Conservation (phyloP, 2,329 filamentous ascomycete species). For the Aspergillus persii region DNA sequence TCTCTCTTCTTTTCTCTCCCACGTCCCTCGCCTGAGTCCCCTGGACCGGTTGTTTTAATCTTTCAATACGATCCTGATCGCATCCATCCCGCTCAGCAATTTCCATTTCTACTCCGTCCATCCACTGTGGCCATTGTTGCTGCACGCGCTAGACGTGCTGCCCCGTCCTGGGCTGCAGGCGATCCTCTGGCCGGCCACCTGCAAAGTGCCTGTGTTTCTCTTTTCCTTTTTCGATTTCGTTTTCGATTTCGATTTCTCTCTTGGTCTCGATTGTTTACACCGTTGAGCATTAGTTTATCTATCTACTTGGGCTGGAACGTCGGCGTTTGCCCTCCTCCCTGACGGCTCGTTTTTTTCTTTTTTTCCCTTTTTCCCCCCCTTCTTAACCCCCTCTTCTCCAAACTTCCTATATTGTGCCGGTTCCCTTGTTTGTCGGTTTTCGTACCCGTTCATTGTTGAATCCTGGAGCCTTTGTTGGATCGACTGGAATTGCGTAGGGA, state of each 20-base stretch:
- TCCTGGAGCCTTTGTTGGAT: conserved; percentile 1
- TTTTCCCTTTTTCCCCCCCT: conserved; percentile 1
- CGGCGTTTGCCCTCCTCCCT: not conserved
- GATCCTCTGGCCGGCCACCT: conserved; percentile 17
- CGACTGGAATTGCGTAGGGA: not conserved
- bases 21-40: conserved; percentile 1
- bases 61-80: not conserved
- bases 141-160: conserved; percentile 25
- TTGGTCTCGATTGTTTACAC: conserved; percentile 1
- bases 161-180: conserved; percentile 19
- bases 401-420: conserved; percentile 3
- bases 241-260: not conserved
- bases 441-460: conserved; percentile 11
- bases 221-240: not conserved
- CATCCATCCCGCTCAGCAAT: not conserved
- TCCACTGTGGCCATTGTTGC: conserved; percentile 12
- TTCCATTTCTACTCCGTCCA: conserved; percentile 5
- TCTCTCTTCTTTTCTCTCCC: conserved; percentile 4
- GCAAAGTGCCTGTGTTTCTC: conserved; percentile 9
- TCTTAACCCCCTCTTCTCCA: not conserved
- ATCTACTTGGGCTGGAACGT: not conserved
- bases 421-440: conserved; percentile 1
- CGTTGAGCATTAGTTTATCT: not conserved
- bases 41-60: not conserved
- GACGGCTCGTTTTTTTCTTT: not conserved